A percentile compares a stretch with the other conserved stretches of the same genome.
Conservation (phyloP, 805 yeast genomes). For the Kuraishia floccosa region DNA sequence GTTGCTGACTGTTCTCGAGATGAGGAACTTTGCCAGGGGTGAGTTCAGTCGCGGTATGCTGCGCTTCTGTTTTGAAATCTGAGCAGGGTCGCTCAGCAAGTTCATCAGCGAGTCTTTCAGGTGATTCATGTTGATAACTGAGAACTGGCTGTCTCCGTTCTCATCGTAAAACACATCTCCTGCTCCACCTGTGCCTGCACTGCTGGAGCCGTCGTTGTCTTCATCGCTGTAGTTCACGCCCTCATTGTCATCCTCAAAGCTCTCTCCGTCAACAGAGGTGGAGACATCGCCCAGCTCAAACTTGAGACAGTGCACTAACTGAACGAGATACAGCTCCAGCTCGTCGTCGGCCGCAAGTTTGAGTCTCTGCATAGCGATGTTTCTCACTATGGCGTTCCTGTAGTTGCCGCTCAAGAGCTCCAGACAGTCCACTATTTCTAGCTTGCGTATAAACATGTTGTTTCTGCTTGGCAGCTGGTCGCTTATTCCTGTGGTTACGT, state of each 20-base stretch:
- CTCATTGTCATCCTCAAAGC: conserved; percentile 1
- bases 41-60: conserved; percentile 24
- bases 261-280: conserved; percentile 10
- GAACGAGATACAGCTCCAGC: conserved; percentile 70
- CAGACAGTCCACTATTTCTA: conserved; percentile 29
- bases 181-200: conserved; percentile 4
- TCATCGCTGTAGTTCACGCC: conserved; percentile 1
- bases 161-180: too few relatives aligned
- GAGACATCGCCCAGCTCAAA: conserved; percentile 39
- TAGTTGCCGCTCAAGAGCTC: conserved; percentile 78
- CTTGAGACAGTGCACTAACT: conserved; percentile 83
- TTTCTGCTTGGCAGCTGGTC: conserved; percentile 4
- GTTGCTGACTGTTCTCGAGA: conserved; percentile 58
- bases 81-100: conserved; percentile 12
- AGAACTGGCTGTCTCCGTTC: conserved; percentile 20
- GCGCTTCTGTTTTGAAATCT: conserved; percentile 6
- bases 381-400: conserved; percentile 60
- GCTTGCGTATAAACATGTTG: conserved; percentile 18
- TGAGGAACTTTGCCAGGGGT: conserved; percentile 65
- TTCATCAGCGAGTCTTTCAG: conserved; percentile 13
- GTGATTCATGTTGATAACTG: conserved; percentile 14
- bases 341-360: conserved; percentile 73
- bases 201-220: neutral
- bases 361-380: conserved; percentile 81
- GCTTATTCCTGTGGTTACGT: neutral